These are phyloP conservation scores for Globisporangium mamillatum DNA, from an alignment of 352 stramenopile genomes.

Conservation along the genomic window DNA sequence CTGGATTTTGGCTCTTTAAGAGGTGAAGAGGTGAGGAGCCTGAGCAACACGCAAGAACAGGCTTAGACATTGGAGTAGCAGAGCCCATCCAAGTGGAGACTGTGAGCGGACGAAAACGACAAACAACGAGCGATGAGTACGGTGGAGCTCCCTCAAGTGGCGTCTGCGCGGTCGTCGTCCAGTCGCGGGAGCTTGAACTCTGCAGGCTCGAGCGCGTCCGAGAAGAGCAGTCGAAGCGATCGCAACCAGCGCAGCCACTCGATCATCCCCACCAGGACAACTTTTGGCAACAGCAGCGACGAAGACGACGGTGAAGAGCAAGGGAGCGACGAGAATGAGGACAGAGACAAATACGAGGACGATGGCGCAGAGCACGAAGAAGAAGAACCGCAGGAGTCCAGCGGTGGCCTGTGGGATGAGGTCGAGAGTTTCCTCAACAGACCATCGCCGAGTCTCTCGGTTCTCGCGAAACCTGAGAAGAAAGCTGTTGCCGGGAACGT, in stretches of 20 bases:
- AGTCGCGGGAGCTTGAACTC: constrained; percentile 43
- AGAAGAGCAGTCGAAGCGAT: constrained; percentile 32
- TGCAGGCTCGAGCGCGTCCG: constrained; percentile 35
- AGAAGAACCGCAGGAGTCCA: constrained; percentile 43
- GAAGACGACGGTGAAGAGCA: constrained; percentile 13
- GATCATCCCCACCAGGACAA: not conserved
- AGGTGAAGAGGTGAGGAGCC: not conserved
- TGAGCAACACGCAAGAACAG: not conserved
- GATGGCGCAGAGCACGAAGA: constrained; percentile 15
- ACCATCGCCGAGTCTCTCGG: constrained; percentile 53
- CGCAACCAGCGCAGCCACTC: constrained; percentile 25
- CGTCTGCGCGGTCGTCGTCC: constrained; percentile 41
- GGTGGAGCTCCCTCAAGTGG: constrained; percentile 53
- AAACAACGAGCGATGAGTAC: constrained; percentile 31
- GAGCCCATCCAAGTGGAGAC: not conserved
- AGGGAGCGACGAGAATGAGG: constrained; percentile 23
- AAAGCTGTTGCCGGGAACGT: constrained; percentile 25
- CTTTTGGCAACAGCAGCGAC: constrained; percentile 4
- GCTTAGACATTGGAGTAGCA: not conserved
- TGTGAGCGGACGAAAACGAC: not conserved
- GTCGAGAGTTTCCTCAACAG: constrained; percentile 77
- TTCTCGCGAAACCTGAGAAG: constrained; percentile 33
- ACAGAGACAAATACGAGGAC: constrained; percentile 20
- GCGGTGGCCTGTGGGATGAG: constrained; percentile 56
- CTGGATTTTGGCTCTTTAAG: not conserved